Evolutionary conservation across 1,139 yeast genomes (phyloP), one percentile per base, ranked within the genome.

Genomic region (Lodderomyces pseudojiufengensis): DNA sequence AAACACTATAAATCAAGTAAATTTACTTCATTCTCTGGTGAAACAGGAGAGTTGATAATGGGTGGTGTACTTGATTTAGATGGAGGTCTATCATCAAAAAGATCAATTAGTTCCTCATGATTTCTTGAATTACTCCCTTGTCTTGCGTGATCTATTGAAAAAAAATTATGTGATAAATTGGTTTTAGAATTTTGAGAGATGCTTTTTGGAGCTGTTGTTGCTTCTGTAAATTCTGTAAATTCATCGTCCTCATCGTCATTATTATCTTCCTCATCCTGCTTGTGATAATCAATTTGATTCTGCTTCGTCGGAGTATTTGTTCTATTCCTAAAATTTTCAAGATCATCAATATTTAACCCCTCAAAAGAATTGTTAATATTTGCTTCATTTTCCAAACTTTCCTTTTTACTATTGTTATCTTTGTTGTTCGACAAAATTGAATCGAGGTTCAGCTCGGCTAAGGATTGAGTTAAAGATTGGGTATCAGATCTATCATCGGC

Each of bases 141-240:
- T 21, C 35, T 24, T 5, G 38, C 37, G 23, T 38, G 39, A 22
- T 40, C 42, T 2, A 42, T 24, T 12, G 43, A 36, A 15, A 42
- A 34, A 32, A 42, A 40, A 24, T 40, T 38, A 24, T 34, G 43
- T 13, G 31, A 27, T 11, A 32, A 13, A n/a, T n/a, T n/a, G 7
- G 20, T 23, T 40, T 34, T 4, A 24, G 43, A 28, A 16, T 28
- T n/a, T n/a, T n/a, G n/a, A n/a, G n/a, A n/a, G n/a, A n/a, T n/a
- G n/a, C 20, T 23, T 9, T 35, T n/a, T 9, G 20, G 12, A 8
- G 23, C 28, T 13, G 36, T 39, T 23, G 49, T 43, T 3, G 54
- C 44, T 6, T 48, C 37, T 6, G 49, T 43, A 30, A 57, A 54
- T 9, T 48, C 54, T 21, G 50, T 48, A 37, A 54, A 50, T 3